These are phyloP conservation scores for Pythium brachiatum DNA, from an alignment of 352 stramenopile genomes.

Conservation along the genomic window DNA sequence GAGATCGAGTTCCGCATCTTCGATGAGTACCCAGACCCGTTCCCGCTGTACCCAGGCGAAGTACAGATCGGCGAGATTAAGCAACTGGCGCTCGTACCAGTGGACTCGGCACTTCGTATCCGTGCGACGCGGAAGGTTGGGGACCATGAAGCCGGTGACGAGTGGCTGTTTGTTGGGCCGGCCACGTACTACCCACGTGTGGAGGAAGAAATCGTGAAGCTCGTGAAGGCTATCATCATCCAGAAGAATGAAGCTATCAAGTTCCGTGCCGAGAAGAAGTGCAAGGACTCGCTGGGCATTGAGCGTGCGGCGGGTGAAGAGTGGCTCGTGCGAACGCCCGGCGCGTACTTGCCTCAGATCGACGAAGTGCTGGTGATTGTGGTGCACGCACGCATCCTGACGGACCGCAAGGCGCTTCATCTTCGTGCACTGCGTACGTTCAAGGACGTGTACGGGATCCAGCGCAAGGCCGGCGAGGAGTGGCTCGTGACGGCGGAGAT, in stretches of 20 bases:
- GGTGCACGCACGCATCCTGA: constrained; percentile 62
- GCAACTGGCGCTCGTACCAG: constrained; percentile 53
- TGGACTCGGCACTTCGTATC: constrained; percentile 61
- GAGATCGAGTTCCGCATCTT: constrained; percentile 78
- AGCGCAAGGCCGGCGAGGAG: constrained; percentile 73
- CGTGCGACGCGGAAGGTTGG: constrained; percentile 61
- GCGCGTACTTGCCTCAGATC: constrained; percentile 74
- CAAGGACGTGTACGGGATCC: constrained; percentile 66
- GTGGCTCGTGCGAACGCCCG: constrained; percentile 72
- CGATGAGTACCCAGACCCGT: constrained; percentile 72
- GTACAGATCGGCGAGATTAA: constrained; percentile 54
- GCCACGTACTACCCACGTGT: constrained; percentile 75
- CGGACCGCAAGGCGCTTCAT: constrained; percentile 58
- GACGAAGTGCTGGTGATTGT: constrained; percentile 68
- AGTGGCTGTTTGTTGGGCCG: constrained; percentile 74
- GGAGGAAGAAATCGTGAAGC: constrained; percentile 60
- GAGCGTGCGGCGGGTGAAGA: constrained; percentile 69
- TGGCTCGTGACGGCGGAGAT: constrained; percentile 76
- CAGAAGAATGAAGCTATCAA: constrained; percentile 82
- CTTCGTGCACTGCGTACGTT: constrained; percentile 68
- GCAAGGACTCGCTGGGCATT: constrained; percentile 57
- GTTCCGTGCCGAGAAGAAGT: constrained; percentile 81
- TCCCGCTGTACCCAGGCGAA: constrained; percentile 72
- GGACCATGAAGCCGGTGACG: constrained; percentile 54
- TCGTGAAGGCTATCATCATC: constrained; percentile 62